Base-by-base conservation (phyloP, 1,139 yeast species). In the Magnusiomyces suaveolens region DNA sequence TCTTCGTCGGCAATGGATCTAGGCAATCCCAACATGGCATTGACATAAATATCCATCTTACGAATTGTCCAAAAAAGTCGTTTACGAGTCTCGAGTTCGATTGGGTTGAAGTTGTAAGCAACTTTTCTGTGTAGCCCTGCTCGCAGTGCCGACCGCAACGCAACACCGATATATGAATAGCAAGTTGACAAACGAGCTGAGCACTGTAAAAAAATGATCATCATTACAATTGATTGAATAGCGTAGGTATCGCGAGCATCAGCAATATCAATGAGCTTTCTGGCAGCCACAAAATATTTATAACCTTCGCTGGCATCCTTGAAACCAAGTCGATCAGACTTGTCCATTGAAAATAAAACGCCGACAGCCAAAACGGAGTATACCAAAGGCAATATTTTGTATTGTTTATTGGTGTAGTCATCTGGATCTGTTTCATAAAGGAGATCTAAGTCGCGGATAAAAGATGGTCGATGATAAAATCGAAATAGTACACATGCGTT, bases 111-210 rank as follows among this genome's bases (percentile, higher is more conserved):
- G 44, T 80, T 76, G 64, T 77, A 79, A 33, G 80, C 75, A 51
- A 86, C 74, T 63, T 84, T 83, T 60, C 97, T 75, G 68, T 89
- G 97, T 38, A 87, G 74, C 0, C 97, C 97, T 64, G 88, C 94
- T 60, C 94, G 78, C 52, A 89, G 71, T 0, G 95, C 95, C 52
- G 92, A 84, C 65, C 97, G 75, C 63, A 89, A 72, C 0, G 96
- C 97, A 53, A 87, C 84, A 16, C 97, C 96, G 60, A 88, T 86
- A 68, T 87, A 89, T 0, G 95, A 83, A 67, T 89, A 89, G 69
- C 97, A 89, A 0, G 96, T 87, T 0, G 95, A 84, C 56, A 90
- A 74, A 58, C 96, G 76, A 0, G 96, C 96, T 1, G 95, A 85
- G 66, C 96, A 88, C 69, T 89, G 96, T 54, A 89, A 72, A 66